Evolutionary conservation across 768 basidiomycete genomes (phyloP), one percentile per base, ranked within the genome.

Genomic region (Multifurca ochricompacta): DNA sequence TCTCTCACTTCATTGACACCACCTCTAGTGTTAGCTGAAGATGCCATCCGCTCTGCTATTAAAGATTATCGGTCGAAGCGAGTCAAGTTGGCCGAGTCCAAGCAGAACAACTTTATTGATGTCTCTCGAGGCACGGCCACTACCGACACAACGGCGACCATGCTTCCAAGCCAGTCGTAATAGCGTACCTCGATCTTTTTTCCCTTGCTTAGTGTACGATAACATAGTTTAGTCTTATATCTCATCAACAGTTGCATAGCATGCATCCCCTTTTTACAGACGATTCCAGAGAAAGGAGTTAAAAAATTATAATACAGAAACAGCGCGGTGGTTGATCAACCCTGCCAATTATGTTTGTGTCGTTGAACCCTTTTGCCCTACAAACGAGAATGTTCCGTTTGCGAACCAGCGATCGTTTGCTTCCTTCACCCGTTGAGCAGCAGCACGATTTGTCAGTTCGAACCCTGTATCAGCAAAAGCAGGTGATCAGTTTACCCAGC

Each of bases 381-480:
- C 73, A 63, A 88, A 89, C 3, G 88, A 87, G 69, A 91, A 91
- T 35, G 73, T 88, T 4, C 90, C 90, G 6, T 80, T 81, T 4
- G 85, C 83, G 69, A 99, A 99, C 96, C 96, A 99, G 25, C 87
- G 78, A 50, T 96, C 92, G 70, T 99, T 98, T 23, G 96, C 96
- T 61, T 91, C 93, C 68, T 92, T 91, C 53, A 96, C 91, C 30
- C 86, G 79, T 59, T 85, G 83, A n/a, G 86, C 81, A 4, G 85
- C 80, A n/a, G 87, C 78, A 23, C 89, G 86, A 66, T 98, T 98
- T 50, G 92, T 93, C 56, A 99, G 76, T 69, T 99, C 94, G 69
- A 99, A 87, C 31, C 92, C 91, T 89, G 53, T 23, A 61, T 3
- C 47, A 50, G 47, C 54, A 11, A 25, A n/a, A 31, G 11, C 16